A percentile compares a stretch with the other conserved stretches of the same genome.
phyloP scores from a whole-genome alignment of 768 basidiomycete genomes.

The Pisolithus sp. region DNA sequence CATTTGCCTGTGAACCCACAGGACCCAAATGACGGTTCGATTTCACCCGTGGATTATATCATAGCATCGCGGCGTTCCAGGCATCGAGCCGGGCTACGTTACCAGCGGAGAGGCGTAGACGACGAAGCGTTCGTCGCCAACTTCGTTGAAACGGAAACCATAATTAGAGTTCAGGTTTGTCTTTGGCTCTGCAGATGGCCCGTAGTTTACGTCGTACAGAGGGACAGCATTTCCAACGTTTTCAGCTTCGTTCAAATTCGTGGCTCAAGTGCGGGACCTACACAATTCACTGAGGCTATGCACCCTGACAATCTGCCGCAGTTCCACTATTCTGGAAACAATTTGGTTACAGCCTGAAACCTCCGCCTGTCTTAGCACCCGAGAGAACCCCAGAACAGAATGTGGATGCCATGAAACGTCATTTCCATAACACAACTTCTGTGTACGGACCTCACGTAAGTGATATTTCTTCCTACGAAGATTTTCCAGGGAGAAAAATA shows the following conservation, averaged over 20 bases:
- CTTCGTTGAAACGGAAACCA: slow-evolving; percentile 92
- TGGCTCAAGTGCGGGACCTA: slow-evolving; percentile 65
- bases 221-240: slow-evolving; percentile 67
- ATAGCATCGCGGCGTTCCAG: slow-evolving; percentile 82
- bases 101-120: slow-evolving; percentile 92
- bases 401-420: slow-evolving; percentile 60
- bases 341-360: slow-evolving; percentile 79
- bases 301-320: slow-evolving; percentile 24
- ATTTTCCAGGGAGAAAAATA: background rate
- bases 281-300: background rate
- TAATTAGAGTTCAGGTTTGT: slow-evolving; percentile 73
- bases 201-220: slow-evolving; percentile 34
- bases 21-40: slow-evolving; percentile 30
- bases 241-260: slow-evolving; percentile 89
- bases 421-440: slow-evolving; percentile 60
- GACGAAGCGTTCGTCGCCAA: slow-evolving; percentile 92
- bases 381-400: slow-evolving; percentile 73
- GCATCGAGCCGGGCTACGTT: slow-evolving; percentile 87
- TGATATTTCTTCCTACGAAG: slow-evolving; percentile 1
- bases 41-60: slow-evolving; percentile 60
- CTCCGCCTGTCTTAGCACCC: slow-evolving; percentile 69
- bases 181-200: background rate
- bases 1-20: slow-evolving; percentile 41
- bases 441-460: slow-evolving; percentile 76
- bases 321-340: slow-evolving; percentile 95